phyloP scores from a whole-genome alignment of 2,329 filamentous ascomycete species.

The Blastomyces gilchristii region DNA sequence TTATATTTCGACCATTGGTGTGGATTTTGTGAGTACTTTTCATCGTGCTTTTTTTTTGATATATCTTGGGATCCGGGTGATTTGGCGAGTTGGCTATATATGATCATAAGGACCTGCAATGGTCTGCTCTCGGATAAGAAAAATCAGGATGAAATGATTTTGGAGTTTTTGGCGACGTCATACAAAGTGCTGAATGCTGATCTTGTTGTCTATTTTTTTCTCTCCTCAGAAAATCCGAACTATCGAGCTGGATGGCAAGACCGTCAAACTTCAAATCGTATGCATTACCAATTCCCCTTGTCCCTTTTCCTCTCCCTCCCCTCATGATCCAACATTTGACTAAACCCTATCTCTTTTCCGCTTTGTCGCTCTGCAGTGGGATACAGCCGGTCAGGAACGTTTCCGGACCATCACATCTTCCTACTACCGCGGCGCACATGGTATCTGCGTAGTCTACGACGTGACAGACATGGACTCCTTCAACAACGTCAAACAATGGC shows the following conservation, averaged over 20 bases:
- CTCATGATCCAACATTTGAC: background rate
- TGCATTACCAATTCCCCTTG: conserved; percentile 30
- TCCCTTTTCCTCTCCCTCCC: background rate
- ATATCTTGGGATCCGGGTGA: background rate
- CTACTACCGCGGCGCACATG: conserved; percentile 97
- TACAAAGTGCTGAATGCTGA: conserved; percentile 7
- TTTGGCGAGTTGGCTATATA: background rate
- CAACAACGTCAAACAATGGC: conserved; percentile 99
- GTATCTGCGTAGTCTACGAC: conserved; percentile 99
- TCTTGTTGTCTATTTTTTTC: background rate
- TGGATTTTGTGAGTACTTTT: conserved; percentile 74
- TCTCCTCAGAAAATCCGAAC: conserved; percentile 89
- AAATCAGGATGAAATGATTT: background rate
- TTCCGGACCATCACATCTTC: conserved; percentile 99
- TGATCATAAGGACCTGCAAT: background rate
- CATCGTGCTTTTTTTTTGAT: background rate
- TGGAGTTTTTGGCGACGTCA: background rate
- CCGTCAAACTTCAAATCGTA: conserved; percentile 98
- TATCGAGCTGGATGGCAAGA: conserved; percentile 98
- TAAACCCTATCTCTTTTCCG: background rate
- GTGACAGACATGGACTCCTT: conserved; percentile 99
- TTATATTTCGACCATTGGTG: conserved; percentile 99
- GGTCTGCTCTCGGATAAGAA: background rate
- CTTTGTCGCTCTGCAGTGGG: conserved; percentile 59
- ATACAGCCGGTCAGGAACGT: conserved; percentile 96